Evolutionary conservation across 1,284 basidiomycete genomes (phyloP).

Genomic region (Ustilago tritici): DNA sequence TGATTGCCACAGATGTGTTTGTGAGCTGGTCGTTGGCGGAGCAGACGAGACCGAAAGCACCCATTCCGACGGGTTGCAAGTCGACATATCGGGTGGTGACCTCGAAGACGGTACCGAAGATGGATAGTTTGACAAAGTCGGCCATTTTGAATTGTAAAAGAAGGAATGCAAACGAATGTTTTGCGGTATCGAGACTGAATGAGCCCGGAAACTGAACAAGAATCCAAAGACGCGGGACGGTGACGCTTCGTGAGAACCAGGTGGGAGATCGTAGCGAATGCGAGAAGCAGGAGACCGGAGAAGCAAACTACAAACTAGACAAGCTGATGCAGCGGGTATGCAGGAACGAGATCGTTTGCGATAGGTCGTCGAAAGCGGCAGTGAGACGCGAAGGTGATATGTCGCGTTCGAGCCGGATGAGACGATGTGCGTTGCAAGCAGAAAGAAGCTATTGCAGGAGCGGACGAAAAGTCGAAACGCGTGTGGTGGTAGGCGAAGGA

Average conservation of each 20-base stretch:
- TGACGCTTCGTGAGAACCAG: background rate
- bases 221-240: background rate
- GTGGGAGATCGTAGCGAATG: background rate
- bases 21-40: constrained; percentile 98
- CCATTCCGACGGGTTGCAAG: constrained; percentile 99
- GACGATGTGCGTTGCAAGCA: constrained; percentile 3
- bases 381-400: background rate
- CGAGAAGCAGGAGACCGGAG: background rate
- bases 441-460: constrained; percentile 18
- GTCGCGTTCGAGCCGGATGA: background rate
- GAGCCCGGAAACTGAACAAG: background rate
- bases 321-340: constrained; percentile 2
- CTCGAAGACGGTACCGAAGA: constrained; percentile 96
- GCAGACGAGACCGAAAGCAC: constrained; percentile 74
- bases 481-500: background rate
- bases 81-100: constrained; percentile 89
- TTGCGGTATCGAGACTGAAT: constrained; percentile 2
- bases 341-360: background rate
- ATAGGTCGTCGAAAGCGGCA: constrained; percentile 2
- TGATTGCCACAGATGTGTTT: constrained; percentile 92
- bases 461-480: background rate
- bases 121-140: constrained; percentile 94
- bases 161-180: background rate
- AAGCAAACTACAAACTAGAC: constrained; percentile 3
- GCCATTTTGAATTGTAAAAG: constrained; percentile 66